These are phyloP conservation scores for Benincasa hispida DNA, from an alignment of 306 rosid genomes.

Conservation along the genomic window DNA sequence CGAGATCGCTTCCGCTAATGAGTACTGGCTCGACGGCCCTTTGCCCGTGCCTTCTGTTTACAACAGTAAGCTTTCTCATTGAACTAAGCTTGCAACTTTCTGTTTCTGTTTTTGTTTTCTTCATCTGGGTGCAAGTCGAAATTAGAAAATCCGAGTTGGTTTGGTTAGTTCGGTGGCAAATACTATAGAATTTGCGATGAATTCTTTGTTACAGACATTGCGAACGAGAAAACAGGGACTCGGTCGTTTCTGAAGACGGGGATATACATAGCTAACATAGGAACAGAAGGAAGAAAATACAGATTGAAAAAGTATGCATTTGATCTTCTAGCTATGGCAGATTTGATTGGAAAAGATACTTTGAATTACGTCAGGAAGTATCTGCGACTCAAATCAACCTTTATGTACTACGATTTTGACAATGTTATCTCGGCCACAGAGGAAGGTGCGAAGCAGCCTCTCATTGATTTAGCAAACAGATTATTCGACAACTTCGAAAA, in stretches of 20 bases:
- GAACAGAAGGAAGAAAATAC: constrained; percentile 47
- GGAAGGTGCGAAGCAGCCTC: constrained; percentile 46
- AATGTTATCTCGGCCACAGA: constrained; percentile 61
- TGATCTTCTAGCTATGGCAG: constrained; percentile 85
- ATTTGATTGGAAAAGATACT: constrained; percentile 57
- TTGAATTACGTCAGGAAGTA: constrained; percentile 69
- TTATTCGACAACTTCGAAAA: constrained; percentile 72
- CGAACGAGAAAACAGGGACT: constrained; percentile 70
- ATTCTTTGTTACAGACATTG: constrained; percentile 35
- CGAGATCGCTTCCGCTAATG: constrained; percentile 43
- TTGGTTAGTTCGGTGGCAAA: not conserved
- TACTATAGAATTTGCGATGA: not conserved
- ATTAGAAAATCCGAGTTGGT: not conserved
- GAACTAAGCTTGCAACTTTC: too few species aligned
- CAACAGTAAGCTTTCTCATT: constrained; percentile 34
- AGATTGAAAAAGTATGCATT: constrained; percentile 64
- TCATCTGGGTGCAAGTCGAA: not conserved
- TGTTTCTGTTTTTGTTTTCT: not conserved
- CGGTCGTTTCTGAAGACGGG: constrained; percentile 68
- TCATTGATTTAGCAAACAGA: constrained; percentile 59
- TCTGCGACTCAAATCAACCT: constrained; percentile 66
- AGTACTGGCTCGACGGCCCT: constrained; percentile 64
- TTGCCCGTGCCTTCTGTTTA: constrained; percentile 46
- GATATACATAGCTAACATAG: constrained; percentile 60
- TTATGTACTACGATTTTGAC: constrained; percentile 83